A percentile compares a stretch with the other conserved stretches of the same genome.
Evolutionary conservation across 148 eudicot species (phyloP).

Genomic region (Spergularia bocconei): DNA sequence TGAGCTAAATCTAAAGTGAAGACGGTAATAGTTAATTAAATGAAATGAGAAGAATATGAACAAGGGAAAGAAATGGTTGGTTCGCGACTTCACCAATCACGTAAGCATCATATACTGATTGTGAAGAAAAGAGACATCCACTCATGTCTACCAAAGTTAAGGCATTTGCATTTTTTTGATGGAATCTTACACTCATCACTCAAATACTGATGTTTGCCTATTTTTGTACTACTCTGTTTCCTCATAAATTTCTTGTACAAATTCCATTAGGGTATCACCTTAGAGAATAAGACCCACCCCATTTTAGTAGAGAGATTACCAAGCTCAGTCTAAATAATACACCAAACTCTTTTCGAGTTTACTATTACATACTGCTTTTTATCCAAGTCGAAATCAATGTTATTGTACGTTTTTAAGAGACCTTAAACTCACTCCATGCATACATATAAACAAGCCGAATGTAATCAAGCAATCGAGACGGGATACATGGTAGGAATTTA

Average conservation of each 20-base stretch:
- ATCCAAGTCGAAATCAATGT: too few species aligned
- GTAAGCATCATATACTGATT: slow-evolving; percentile 15
- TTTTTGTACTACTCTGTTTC: background rate
- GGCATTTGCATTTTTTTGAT: slow-evolving; percentile 13
- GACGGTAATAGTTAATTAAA: too few species aligned
- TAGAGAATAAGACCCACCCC: background rate
- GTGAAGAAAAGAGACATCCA: slow-evolving; percentile 18
- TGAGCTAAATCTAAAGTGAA: too few species aligned
- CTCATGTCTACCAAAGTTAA: slow-evolving; percentile 24
- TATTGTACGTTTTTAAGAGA: too few species aligned
- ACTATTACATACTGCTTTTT: too few species aligned
- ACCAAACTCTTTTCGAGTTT: too few species aligned
- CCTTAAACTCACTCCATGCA: too few species aligned
- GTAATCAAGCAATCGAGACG: too few species aligned
- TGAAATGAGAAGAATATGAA: too few species aligned
- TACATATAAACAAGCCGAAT: too few species aligned
- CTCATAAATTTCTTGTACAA: background rate
- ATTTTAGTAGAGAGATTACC: background rate
- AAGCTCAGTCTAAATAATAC: too few species aligned
- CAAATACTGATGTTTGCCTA: background rate
- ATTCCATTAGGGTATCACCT: background rate
- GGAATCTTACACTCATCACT: slow-evolving; percentile 14
- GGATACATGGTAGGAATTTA: too few species aligned
- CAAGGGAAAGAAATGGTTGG: background rate
- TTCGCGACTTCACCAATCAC: slow-evolving; percentile 8